A percentile compares a stretch with the other conserved stretches of the same genome.
phyloP scores from a whole-genome alignment of 1,139 yeast genomes.

The Sugiyamaella neomexicana region DNA sequence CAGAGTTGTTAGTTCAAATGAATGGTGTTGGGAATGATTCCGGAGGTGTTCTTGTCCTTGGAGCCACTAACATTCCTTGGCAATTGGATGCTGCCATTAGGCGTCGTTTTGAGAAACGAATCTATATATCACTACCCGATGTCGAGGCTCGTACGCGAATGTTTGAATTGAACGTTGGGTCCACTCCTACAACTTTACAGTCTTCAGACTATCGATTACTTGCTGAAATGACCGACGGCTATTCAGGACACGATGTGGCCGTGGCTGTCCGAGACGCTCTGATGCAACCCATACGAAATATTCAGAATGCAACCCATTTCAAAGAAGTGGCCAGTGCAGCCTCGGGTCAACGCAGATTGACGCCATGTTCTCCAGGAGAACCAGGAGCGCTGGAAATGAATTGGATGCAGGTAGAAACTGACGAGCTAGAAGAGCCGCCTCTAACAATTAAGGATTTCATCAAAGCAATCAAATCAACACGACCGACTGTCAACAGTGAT shows the following conservation, averaged over 20 bases:
- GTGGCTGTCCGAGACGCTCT: constrained; percentile 96
- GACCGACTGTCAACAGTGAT: constrained; percentile 89
- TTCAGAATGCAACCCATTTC: constrained; percentile 96
- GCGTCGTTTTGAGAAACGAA: constrained; percentile 92
- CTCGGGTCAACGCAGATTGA: constrained; percentile 51
- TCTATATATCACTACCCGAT: constrained; percentile 93
- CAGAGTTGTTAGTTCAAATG: constrained; percentile 96
- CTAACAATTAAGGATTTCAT: constrained; percentile 89
- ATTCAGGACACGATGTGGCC: constrained; percentile 96
- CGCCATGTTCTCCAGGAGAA: constrained; percentile 98
- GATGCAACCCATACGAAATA: constrained; percentile 96
- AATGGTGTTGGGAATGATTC: constrained; percentile 98
- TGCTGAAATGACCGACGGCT: constrained; percentile 95
- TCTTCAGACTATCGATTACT: constrained; percentile 72
- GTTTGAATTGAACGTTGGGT: constrained; percentile 93
- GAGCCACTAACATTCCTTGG: constrained; percentile 99
- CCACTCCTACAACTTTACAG: constrained; percentile 77
- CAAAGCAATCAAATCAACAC: constrained; percentile 84
- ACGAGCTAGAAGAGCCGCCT: constrained; percentile 86
- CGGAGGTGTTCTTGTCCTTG: constrained; percentile 87
- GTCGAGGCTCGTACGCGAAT: constrained; percentile 84
- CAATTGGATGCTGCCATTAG: constrained; percentile 97
- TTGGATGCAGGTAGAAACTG: constrained; percentile 91
- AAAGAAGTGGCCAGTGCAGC: constrained; percentile 47
- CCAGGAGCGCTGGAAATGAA: constrained; percentile 79